Conservation (phyloP, 2,329 filamentous ascomycete species). For the Didymella segeticola region DNA sequence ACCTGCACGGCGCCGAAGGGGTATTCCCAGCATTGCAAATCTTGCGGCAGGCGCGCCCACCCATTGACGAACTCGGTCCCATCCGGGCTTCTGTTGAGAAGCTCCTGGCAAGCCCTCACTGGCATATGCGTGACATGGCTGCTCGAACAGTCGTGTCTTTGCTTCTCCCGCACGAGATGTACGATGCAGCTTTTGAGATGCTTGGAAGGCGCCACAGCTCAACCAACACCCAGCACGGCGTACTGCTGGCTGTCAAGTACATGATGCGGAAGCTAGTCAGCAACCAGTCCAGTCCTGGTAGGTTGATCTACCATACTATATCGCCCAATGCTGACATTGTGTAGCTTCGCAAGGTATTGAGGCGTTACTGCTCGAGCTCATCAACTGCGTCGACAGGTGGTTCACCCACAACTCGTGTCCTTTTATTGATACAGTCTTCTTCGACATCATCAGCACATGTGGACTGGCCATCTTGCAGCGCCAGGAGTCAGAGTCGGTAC, state of each 20-base stretch:
- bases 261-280: conserved; percentile 33
- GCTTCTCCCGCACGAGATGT: conserved; percentile 30
- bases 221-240: conserved; percentile 42
- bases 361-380: conserved; percentile 28
- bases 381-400: conserved; percentile 19
- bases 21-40: conserved; percentile 87
- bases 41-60: conserved; percentile 73
- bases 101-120: conserved; percentile 73
- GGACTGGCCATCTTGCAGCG: conserved; percentile 31
- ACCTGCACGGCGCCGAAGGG: conserved; percentile 61
- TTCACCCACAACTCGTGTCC: conserved; percentile 36
- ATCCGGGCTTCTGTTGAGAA: conserved; percentile 65
- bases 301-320: background rate
- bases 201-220: conserved; percentile 20
- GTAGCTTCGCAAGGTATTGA: conserved; percentile 26
- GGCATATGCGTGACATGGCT: conserved; percentile 83
- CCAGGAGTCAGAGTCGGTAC: conserved; percentile 22
- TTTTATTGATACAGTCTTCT: conserved; percentile 44
- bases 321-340: background rate
- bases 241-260: conserved; percentile 42
- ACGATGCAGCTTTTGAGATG: conserved; percentile 28
- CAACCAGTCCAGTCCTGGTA: background rate
- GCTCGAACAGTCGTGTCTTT: conserved; percentile 68
- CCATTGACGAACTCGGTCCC: conserved; percentile 60
- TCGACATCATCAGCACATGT: conserved; percentile 45